A percentile compares a stretch with the other conserved stretches of the same genome.
Conservation (phyloP, 179 eudicot species). For the Amaranthus tricolor region DNA sequence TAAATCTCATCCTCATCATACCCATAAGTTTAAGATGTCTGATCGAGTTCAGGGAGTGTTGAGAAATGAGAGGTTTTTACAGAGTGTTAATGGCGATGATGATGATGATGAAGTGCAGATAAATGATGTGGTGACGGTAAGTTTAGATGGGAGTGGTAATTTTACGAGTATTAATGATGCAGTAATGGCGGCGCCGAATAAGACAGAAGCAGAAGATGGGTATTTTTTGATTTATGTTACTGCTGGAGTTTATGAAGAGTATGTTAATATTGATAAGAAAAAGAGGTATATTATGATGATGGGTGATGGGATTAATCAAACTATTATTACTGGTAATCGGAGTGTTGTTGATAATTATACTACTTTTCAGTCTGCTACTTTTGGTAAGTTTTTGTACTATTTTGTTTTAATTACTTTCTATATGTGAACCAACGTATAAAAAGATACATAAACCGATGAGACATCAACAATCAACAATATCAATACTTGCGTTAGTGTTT, state of each 20-base stretch:
- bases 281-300: slow-evolving; percentile 72
- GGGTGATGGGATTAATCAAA: slow-evolving; percentile 83
- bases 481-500: not conserved
- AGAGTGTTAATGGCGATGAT: slow-evolving; percentile 4
- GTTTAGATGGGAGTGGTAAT: slow-evolving; percentile 53
- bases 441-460: too few species aligned
- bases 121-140: slow-evolving; percentile 57
- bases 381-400: slow-evolving; percentile 41
- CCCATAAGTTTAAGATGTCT: slow-evolving; percentile 40
- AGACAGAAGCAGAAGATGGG: slow-evolving; percentile 38
- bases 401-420: too few species aligned
- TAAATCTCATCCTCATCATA: not conserved
- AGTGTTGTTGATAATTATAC: slow-evolving; percentile 66
- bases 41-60: slow-evolving; percentile 24
- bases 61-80: slow-evolving; percentile 34
- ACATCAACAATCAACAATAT: too few species aligned
- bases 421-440: too few species aligned
- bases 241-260: slow-evolving; percentile 65
- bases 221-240: slow-evolving; percentile 61
- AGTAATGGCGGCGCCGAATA: slow-evolving; percentile 57
- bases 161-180: slow-evolving; percentile 61
- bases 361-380: slow-evolving; percentile 73
- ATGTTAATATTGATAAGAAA: slow-evolving; percentile 57
- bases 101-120: slow-evolving; percentile 38
- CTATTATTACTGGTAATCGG: slow-evolving; percentile 69